Base-by-base conservation (phyloP, 2,329 filamentous ascomycete genomes). In the Xylariaceae sp. region DNA sequence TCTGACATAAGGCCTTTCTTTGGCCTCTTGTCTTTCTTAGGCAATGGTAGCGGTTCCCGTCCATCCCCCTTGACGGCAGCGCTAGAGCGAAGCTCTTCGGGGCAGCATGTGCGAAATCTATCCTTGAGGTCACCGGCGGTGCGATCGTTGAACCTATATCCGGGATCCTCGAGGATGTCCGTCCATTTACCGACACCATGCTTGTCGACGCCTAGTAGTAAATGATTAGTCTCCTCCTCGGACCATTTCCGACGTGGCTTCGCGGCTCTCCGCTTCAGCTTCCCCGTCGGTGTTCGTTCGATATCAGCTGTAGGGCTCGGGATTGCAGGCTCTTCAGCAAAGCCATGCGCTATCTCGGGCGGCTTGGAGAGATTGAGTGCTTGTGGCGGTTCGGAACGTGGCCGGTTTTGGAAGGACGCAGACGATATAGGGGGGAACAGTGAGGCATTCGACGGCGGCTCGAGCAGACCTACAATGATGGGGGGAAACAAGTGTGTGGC, bases 131-230 rank as follows among this genome's bases (percentile, higher is more conserved):
- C 83, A 6, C 81, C 81, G 3, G 82, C 80, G 1, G 79, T 80
- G 55, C 84, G 77, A 12, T 75, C 76, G 62, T 84, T 82, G 70
- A 86, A 86, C 8, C 68, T 74, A 64, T 84, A 86, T 42, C 77
- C 77, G 0, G 76, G 68, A 57, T 86, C 84, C 48, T 84, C 80
- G 29, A 86, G 70, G 34, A 86, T 86, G 53, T 74, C 79, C 6
- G 80, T 84, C 83, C 83, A 86, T 62, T 80, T 83, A 39, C 83
- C 84, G 6, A 86, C 79, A 1, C 84, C 84, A 63, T 86, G 77
- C 34, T 80, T 79, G 62, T 77, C 77, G 31, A 85, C 83, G 0
- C 83, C 83, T 2, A 84, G 70, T 11, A 86, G 67, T 6, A 86
- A 72, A 60, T 84, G 76, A 49, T 80, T 83, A 1, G 83, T 86